Base-by-base conservation (phyloP, 2,329 filamentous ascomycete species). In the Ophiostoma triangulosporum region DNA sequence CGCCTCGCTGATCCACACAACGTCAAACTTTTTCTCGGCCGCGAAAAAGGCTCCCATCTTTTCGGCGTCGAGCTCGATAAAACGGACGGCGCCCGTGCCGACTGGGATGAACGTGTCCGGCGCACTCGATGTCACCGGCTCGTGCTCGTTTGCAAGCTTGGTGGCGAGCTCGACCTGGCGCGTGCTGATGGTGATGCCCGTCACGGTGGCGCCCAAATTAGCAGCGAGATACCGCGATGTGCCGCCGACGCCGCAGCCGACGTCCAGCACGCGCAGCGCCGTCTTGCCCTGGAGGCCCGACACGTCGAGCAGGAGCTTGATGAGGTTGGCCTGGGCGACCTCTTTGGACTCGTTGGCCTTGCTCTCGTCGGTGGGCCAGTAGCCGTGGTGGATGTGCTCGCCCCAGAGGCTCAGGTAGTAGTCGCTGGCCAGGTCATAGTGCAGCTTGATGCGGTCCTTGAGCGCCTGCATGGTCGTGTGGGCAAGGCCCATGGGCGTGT, bases 371-470 rank as follows among this genome's bases (percentile, higher is more conserved):
- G 70, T 69, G 24, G 73, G 70, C 69, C 78, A 82, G 62, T 81
- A 80, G 52, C 78, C 78, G 58, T 82, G 78, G 61, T 81, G 78
- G 61, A 81, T 81, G 60, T 81, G 78, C 61, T 80, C 77, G 52
- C 78, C 78, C 78, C 78, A 81, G 20, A 81, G 68, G 32, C 72
- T 77, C 57, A 80, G 71, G 59, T 82, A 81, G 62, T 81, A 80
- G 60, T 81, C 77, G 51, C 75, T 79, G 26, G 77, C 74, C 15
- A 81, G 69, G 57, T 81, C 77, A 58, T 82, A 81, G 61, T 81
- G 78, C 56, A 72, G 69, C 66, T 76, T 77, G 62, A 80, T 79
- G 53, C 76, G 69, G 56, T 75, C 75, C 62, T 80, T 80, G 57
- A 80, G 66, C 12, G 71, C 69, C 59, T 72, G 69, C 66, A 72